Percentiles rank a stretch among this genome's conserved stretches.
Conservation (phyloP, 1,284 basidiomycete genomes). For the Puccinia sorghi region DNA sequence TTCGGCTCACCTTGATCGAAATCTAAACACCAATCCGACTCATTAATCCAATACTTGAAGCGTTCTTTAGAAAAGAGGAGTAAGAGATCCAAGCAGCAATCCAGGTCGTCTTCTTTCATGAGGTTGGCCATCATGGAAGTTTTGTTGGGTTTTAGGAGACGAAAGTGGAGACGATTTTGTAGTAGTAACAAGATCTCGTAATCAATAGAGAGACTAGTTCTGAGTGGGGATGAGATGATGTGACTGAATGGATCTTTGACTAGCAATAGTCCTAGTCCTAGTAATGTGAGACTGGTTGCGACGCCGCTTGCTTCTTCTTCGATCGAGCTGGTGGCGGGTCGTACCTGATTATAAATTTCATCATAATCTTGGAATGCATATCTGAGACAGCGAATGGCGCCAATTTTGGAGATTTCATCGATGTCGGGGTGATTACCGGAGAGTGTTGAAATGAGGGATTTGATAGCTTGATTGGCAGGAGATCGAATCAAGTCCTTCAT, state of each 20-base stretch:
- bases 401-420: constrained; percentile 32
- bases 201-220: constrained; percentile 22
- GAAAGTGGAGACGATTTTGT: constrained; percentile 28
- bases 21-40: constrained; percentile 30
- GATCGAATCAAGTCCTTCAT: constrained; percentile 50
- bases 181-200: constrained; percentile 40
- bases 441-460: constrained; percentile 19
- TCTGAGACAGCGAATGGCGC: constrained; percentile 45
- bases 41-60: constrained; percentile 28
- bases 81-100: constrained; percentile 37
- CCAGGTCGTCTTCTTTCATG: constrained; percentile 34
- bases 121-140: constrained; percentile 15
- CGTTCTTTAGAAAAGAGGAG: constrained; percentile 17
- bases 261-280: constrained; percentile 32
- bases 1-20: constrained; percentile 6
- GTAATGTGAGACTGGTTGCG: constrained; percentile 32
- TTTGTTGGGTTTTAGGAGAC: constrained; percentile 10
- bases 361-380: constrained; percentile 47
- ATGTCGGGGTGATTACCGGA: constrained; percentile 5
- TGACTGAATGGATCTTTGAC: constrained; percentile 19
- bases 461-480: constrained; percentile 49
- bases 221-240: constrained; percentile 16
- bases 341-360: constrained; percentile 24
- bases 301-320: constrained; percentile 27
- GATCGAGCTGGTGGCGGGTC: neutral